Evolutionary conservation across 768 basidiomycete genomes (phyloP).

Genomic region (Amanita pseudoporphyria): DNA sequence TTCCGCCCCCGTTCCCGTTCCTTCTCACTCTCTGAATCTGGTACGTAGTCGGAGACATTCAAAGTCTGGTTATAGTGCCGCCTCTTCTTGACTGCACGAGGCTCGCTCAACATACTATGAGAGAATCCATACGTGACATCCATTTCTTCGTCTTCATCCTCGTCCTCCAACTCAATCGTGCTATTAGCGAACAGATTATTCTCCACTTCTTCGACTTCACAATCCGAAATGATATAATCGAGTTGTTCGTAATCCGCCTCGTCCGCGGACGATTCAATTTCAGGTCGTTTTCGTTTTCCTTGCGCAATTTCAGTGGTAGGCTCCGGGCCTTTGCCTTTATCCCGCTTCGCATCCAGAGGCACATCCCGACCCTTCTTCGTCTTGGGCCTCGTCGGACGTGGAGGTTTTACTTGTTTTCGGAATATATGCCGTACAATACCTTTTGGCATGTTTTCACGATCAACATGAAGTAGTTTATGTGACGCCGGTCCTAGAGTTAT

Average conservation of each 20-base stretch:
- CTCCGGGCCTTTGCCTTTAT: neutral
- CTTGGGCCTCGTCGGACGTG: neutral
- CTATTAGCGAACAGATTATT: neutral
- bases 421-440: neutral
- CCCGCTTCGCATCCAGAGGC: neutral
- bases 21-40: neutral
- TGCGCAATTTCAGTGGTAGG: neutral
- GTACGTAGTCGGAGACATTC: neutral
- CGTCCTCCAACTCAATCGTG: neutral
- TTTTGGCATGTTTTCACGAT: neutral
- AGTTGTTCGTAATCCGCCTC: too few relatives aligned
- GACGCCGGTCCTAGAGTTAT: conserved; percentile 29
- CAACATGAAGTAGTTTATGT: neutral
- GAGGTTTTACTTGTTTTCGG: neutral
- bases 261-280: neutral
- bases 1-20: neutral
- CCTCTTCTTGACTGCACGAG: conserved; percentile 16
- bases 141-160: neutral
- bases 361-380: neutral
- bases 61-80: conserved; percentile 8
- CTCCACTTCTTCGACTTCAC: neutral
- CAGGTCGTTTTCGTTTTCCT: neutral
- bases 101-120: conserved; percentile 18
- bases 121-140: conserved; percentile 24
- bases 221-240: neutral